phyloP scores from a whole-genome alignment of 2,329 filamentous ascomycete genomes.

The Eutypella sp. region DNA sequence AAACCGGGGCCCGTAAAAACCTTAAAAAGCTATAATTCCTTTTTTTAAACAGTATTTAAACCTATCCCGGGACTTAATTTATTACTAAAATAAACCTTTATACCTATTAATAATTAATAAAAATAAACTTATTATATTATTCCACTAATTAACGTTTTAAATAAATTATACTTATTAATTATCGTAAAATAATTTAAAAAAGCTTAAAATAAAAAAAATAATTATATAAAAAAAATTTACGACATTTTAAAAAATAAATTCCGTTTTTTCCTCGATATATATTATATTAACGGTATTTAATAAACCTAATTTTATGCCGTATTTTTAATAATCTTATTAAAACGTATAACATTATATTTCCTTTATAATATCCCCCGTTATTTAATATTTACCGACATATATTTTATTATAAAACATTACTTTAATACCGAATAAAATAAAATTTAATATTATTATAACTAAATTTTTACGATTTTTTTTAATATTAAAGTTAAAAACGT shows the following conservation, averaged over 20 bases:
- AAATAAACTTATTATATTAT: constrained; percentile 1
- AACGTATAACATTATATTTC: too few relatives aligned
- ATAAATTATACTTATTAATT: background rate
- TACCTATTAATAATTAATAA: constrained; percentile 1
- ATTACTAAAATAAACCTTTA: background rate
- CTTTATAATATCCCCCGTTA: background rate
- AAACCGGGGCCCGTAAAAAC: background rate
- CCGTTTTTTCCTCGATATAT: constrained; percentile 1
- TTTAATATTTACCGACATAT: background rate
- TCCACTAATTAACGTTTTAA: background rate
- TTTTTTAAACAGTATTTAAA: background rate
- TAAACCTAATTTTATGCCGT: constrained; percentile 2
- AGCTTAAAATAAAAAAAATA: constrained; percentile 3
- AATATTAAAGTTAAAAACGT: background rate
- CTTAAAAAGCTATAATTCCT: background rate
- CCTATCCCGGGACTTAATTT: background rate
- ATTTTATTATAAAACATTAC: background rate
- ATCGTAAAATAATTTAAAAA: constrained; percentile 2
- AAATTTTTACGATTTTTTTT: background rate
- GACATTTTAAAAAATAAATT: constrained; percentile 3
- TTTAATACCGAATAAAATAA: background rate
- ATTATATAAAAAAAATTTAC: constrained; percentile 1
- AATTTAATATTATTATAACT: background rate
- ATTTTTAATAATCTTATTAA: background rate
- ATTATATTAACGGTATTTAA: background rate